Evolutionary conservation across 148 eudicot species (phyloP).

Genomic region (Camellia japonica): DNA sequence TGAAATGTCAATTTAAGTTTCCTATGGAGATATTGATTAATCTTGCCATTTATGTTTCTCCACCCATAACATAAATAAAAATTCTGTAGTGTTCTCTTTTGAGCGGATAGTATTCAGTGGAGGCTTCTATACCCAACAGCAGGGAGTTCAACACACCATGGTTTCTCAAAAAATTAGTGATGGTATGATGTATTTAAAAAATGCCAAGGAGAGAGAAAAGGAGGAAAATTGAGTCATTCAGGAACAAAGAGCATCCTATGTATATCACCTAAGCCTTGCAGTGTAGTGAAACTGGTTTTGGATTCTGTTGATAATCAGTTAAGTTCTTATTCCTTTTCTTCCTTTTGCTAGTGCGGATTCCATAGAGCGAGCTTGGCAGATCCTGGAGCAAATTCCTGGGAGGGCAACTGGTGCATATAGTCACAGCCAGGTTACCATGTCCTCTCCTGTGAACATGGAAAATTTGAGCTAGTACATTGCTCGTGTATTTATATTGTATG

Average conservation of each 20-base stretch:
- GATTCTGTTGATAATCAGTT: neutral
- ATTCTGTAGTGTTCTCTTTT: too few species aligned
- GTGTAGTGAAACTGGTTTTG: neutral
- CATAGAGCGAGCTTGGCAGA: constrained; percentile 78
- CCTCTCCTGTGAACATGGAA: neutral
- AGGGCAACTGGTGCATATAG: constrained; percentile 95
- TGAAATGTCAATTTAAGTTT: neutral
- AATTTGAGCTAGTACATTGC: neutral
- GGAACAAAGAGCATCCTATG: neutral
- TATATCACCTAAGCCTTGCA: neutral
- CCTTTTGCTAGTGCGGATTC: constrained; percentile 59
- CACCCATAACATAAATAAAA: too few species aligned
- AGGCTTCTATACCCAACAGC: neutral
- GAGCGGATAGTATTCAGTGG: neutral
- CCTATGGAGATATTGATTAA: too few species aligned
- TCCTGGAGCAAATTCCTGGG: constrained; percentile 89
- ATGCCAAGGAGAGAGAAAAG: neutral
- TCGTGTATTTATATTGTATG: neutral
- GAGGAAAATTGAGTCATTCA: constrained; percentile 1
- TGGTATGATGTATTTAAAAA: neutral
- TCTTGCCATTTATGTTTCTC: too few species aligned
- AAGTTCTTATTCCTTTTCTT: constrained; percentile 2
- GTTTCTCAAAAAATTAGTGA: neutral
- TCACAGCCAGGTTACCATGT: constrained; percentile 70
- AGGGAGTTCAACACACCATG: neutral